Evolutionary conservation across 352 stramenopile genomes (phyloP).

Genomic region (Elongisporangium senticosum): DNA sequence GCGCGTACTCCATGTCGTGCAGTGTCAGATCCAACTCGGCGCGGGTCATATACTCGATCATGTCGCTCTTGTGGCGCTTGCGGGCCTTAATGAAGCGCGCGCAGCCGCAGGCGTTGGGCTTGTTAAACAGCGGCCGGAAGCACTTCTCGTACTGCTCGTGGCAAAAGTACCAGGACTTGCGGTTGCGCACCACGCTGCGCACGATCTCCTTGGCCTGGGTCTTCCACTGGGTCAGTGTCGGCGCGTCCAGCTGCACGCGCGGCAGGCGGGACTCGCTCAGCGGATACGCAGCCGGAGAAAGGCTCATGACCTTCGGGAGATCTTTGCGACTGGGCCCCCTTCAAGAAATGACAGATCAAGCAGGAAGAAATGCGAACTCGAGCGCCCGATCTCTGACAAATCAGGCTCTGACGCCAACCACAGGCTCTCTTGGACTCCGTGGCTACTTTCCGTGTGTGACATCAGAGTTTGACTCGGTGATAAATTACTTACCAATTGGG

Average conservation of each 20-base stretch:
- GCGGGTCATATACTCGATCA: background rate
- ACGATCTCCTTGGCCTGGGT: background rate
- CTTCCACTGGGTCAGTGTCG: background rate
- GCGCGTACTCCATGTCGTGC: slow-evolving; percentile 44
- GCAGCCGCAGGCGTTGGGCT: background rate
- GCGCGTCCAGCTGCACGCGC: background rate
- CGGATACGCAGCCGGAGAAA: background rate
- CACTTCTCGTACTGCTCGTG: background rate
- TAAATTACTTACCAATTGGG: background rate
- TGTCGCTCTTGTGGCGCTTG: background rate
- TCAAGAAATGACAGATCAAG: background rate
- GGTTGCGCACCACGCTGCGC: background rate
- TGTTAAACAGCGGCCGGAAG: background rate
- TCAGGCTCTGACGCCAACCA: background rate
- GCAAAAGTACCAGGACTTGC: background rate
- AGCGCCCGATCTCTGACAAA: background rate
- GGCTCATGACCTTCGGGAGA: background rate
- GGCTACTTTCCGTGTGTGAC: background rate
- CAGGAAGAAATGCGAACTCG: background rate
- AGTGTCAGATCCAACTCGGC: slow-evolving; percentile 14
- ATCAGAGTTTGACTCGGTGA: background rate
- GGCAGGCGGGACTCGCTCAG: background rate
- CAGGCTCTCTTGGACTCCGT: background rate
- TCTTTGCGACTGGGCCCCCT: background rate
- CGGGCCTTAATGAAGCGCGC: background rate